A percentile compares a stretch with the other conserved stretches of the same genome.
These are phyloP conservation scores for Starmera caribaea DNA, from an alignment of 805 yeast species.

Conservation along the genomic window DNA sequence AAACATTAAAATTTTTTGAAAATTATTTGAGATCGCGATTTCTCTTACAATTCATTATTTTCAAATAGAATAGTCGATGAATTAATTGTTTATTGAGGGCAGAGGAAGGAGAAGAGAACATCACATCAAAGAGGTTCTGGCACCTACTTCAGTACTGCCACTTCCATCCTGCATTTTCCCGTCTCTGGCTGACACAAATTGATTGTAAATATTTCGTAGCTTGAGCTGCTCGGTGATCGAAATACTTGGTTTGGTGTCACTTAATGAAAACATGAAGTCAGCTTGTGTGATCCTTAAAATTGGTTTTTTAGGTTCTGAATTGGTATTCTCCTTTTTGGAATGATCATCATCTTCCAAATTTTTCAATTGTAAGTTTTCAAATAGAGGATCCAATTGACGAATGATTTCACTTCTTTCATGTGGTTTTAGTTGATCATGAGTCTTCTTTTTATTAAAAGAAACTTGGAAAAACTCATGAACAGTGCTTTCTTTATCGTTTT, in stretches of 20 bases:
- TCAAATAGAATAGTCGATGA: neutral
- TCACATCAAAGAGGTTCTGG: conserved; percentile 74
- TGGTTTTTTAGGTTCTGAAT: too few species aligned
- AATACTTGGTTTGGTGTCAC: conserved; percentile 84
- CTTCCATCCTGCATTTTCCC: conserved; percentile 86
- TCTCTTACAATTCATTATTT: neutral
- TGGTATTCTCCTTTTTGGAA: too few species aligned
- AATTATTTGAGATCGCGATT: neutral
- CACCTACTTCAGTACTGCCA: conserved; percentile 75
- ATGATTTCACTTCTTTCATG: conserved; percentile 30
- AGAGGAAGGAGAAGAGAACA: neutral
- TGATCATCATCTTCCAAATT: too few species aligned
- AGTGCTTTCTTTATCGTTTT: conserved; percentile 7
- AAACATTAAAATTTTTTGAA: too few species aligned
- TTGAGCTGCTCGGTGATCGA: conserved; percentile 62
- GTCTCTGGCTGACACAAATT: conserved; percentile 68
- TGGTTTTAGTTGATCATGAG: conserved; percentile 20
- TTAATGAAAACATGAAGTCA: conserved; percentile 54
- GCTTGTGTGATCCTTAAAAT: neutral
- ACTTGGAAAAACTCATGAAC: conserved; percentile 35
- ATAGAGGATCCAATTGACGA: conserved; percentile 33
- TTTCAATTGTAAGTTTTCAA: conserved; percentile 10
- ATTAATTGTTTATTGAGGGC: neutral
- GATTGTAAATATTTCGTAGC: conserved; percentile 51
- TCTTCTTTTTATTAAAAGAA: conserved; percentile 13